Evolutionary conservation across 768 basidiomycete species (phyloP).

Genomic region (Rhodocollybia butyracea): DNA sequence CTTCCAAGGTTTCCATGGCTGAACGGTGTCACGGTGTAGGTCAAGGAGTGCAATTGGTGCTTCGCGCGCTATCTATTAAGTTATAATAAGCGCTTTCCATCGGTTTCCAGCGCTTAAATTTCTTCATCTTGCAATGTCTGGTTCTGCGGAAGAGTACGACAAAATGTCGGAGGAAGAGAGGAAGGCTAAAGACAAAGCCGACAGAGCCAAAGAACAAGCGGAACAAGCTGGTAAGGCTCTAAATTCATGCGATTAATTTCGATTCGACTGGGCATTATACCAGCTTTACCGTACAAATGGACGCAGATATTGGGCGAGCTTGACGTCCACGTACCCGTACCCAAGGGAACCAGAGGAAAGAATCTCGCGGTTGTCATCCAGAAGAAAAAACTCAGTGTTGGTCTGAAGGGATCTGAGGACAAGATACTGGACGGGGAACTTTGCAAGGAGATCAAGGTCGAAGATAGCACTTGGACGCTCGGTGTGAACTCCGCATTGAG

Average conservation of each 20-base stretch:
- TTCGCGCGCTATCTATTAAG: too few relatives aligned
- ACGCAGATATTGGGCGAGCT: conserved; percentile 86
- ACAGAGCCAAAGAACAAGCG: conserved; percentile 61
- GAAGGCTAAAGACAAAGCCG: conserved; percentile 65
- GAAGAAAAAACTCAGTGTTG: conserved; percentile 81
- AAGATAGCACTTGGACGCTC: conserved; percentile 96
- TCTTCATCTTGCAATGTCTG: conserved; percentile 1
- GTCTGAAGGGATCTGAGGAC: conserved; percentile 75
- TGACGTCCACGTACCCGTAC: conserved; percentile 79
- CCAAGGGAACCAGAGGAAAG: conserved; percentile 79
- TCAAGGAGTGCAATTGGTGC: too few relatives aligned
- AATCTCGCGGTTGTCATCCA: conserved; percentile 72
- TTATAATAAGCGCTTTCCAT: background rate
- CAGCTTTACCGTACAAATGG: conserved; percentile 91
- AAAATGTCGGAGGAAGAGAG: conserved; percentile 75
- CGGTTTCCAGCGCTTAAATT: background rate
- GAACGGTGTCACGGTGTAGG: too few relatives aligned
- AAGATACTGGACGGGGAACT: conserved; percentile 87
- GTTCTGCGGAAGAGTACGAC: conserved; percentile 55
- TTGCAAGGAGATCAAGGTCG: conserved; percentile 90
- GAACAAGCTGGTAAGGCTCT: conserved; percentile 43
- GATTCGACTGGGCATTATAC: conserved; percentile 13
- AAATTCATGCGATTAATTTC: conserved; percentile 15
- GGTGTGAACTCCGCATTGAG: conserved; percentile 45
- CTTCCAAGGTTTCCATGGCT: too few relatives aligned